Conservation (phyloP, 495 filamentous ascomycete species). For the Entonaema liquescens region DNA sequence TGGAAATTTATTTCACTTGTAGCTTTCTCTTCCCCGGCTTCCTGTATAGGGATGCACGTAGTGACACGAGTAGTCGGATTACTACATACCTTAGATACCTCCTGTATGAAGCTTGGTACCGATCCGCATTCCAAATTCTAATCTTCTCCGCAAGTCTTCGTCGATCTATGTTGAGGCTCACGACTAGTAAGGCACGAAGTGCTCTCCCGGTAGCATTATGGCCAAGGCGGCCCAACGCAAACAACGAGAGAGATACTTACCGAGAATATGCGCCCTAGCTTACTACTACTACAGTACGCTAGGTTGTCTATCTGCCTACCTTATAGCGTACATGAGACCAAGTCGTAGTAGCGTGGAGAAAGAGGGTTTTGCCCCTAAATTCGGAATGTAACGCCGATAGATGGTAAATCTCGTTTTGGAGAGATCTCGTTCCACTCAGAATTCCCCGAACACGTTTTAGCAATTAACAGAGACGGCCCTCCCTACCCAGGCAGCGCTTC, state of each 20-base stretch:
- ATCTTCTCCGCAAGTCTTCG: slow-evolving; percentile 30
- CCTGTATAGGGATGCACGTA: slow-evolving; percentile 23
- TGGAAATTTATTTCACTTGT: slow-evolving; percentile 20
- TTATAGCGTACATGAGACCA: slow-evolving; percentile 33
- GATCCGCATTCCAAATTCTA: slow-evolving; percentile 42
- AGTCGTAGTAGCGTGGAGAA: slow-evolving; percentile 41
- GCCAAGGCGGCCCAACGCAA: slow-evolving; percentile 32
- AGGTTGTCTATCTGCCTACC: slow-evolving; percentile 20
- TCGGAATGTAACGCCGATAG: slow-evolving; percentile 46
- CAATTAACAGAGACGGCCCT: slow-evolving; percentile 43
- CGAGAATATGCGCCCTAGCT: slow-evolving; percentile 36
- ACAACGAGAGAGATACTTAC: slow-evolving; percentile 20
- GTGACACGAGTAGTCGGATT: slow-evolving; percentile 24
- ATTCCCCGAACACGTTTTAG: slow-evolving; percentile 46
- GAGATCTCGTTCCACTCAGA: slow-evolving; percentile 45
- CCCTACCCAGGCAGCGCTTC: slow-evolving; percentile 31
- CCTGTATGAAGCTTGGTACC: slow-evolving; percentile 39
- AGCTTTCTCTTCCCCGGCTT: not conserved
- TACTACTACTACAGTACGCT: slow-evolving; percentile 44
- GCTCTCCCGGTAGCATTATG: slow-evolving; percentile 25
- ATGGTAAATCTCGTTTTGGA: slow-evolving; percentile 44
- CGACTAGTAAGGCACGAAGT: slow-evolving; percentile 40
- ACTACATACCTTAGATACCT: slow-evolving; percentile 41
- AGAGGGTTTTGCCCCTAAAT: slow-evolving; percentile 38
- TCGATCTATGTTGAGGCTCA: slow-evolving; percentile 43